phyloP scores from a whole-genome alignment of 2,329 filamentous ascomycete genomes.

The Apiospora pterosperma region DNA sequence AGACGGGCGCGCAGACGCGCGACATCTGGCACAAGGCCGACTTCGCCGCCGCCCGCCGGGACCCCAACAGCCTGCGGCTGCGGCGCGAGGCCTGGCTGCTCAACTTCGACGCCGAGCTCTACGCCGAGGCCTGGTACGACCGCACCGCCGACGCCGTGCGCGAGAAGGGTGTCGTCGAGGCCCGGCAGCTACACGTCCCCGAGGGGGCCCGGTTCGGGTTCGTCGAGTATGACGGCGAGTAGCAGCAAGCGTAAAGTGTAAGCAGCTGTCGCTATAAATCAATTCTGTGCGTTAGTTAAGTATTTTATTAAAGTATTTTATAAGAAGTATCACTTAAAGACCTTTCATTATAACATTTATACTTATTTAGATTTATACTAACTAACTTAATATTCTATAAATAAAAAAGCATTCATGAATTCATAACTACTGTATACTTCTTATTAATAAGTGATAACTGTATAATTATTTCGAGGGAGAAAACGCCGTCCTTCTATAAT shows the following conservation, averaged over 20 bases:
- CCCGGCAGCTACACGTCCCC: constrained; percentile 20
- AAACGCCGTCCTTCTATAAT: too few species aligned
- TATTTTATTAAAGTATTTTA: too few species aligned
- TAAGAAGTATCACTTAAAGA: too few species aligned
- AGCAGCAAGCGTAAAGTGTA: not conserved
- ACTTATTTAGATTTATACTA: too few species aligned
- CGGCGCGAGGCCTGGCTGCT: constrained; percentile 46
- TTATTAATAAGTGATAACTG: too few species aligned
- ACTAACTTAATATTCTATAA: too few species aligned
- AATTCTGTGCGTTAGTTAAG: too few species aligned
- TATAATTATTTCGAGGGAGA: too few species aligned
- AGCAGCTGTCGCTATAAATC: too few species aligned
- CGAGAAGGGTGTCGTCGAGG: constrained; percentile 16
- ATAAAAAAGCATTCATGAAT: too few species aligned
- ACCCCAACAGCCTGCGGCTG: constrained; percentile 41
- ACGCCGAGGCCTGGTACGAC: constrained; percentile 37
- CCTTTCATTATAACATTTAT: too few species aligned
- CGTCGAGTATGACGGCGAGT: constrained; percentile 15
- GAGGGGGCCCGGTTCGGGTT: constrained; percentile 22
- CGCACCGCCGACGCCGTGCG: constrained; percentile 19
- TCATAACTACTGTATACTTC: too few species aligned
- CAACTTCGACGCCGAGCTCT: constrained; percentile 44
- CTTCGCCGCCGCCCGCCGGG: constrained; percentile 41
- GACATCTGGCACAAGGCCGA: constrained; percentile 52
- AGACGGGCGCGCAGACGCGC: constrained; percentile 41